Evolutionary conservation across 2,329 filamentous ascomycete species (phyloP).

Genomic region (Magnaporthiopsis poae): DNA sequence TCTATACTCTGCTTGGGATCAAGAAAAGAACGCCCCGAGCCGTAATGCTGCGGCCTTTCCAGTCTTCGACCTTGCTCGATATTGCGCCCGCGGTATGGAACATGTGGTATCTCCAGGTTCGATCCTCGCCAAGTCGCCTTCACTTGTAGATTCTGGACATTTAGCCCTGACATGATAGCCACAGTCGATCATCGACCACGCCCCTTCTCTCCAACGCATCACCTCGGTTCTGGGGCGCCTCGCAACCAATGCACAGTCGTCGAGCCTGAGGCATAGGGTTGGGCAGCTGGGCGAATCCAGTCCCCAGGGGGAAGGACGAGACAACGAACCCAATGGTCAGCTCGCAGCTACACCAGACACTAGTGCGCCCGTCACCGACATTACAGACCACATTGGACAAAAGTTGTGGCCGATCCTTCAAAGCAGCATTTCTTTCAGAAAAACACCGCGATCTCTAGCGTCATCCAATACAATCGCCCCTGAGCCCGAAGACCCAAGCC

Average conservation of each 20-base stretch:
- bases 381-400: neutral
- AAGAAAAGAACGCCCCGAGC: constrained; percentile 8
- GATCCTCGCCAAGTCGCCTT: neutral
- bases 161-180: neutral
- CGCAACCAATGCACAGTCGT: constrained; percentile 10
- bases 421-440: neutral
- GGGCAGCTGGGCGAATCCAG: neutral
- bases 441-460: neutral
- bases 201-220: constrained; percentile 8
- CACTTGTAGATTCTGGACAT: neutral
- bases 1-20: constrained; percentile 10
- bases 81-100: constrained; percentile 17
- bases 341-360: neutral
- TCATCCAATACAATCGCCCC: neutral
- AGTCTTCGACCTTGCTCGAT: constrained; percentile 9
- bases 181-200: neutral
- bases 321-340: neutral
- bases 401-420: constrained; percentile 5
- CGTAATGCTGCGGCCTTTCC: neutral
- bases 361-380: neutral
- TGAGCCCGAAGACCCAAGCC: neutral
- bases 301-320: neutral
- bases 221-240: constrained; percentile 10
- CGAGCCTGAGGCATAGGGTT: constrained; percentile 11
- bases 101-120: constrained; percentile 12